These are phyloP conservation scores for Sinapis alba DNA, from an alignment of 441 rosid genomes.

Conservation along the genomic window DNA sequence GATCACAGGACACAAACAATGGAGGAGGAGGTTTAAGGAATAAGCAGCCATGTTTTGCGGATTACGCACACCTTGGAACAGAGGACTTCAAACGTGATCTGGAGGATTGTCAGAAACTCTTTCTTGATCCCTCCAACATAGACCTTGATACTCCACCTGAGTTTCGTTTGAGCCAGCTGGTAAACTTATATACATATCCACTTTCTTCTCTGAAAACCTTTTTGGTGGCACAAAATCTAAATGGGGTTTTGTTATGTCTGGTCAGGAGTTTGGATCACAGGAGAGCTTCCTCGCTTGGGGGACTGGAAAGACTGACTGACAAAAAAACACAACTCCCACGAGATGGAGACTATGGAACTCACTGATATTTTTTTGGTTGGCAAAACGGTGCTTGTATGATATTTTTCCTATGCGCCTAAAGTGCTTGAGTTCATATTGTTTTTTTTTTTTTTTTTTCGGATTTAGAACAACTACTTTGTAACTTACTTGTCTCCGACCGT, in stretches of 20 bases:
- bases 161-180: slow-evolving; percentile 91
- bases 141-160: slow-evolving; percentile 95
- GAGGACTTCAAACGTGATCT: slow-evolving; percentile 80
- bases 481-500: neutral
- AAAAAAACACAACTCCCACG: slow-evolving; percentile 14
- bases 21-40: slow-evolving; percentile 37
- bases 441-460: neutral
- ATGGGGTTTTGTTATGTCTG: neutral
- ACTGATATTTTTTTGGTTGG: slow-evolving; percentile 20
- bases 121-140: slow-evolving; percentile 69
- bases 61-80: slow-evolving; percentile 73
- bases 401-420: neutral
- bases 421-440: neutral
- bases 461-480: slow-evolving; percentile 1
- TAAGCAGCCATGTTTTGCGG: slow-evolving; percentile 57
- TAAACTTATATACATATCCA: slow-evolving; percentile 27
- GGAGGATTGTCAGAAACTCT: slow-evolving; percentile 80
- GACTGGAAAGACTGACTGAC: slow-evolving; percentile 48
- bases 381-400: slow-evolving; percentile 12
- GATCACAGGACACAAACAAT: slow-evolving; percentile 37
- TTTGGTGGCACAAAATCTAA: neutral
- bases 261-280: slow-evolving; percentile 90
- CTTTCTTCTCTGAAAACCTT: neutral
- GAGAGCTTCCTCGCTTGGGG: slow-evolving; percentile 90
- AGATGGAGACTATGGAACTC: slow-evolving; percentile 17